Evolutionary conservation across 2,329 filamentous ascomycete species (phyloP).

Genomic region (Calonectria leucothoes): DNA sequence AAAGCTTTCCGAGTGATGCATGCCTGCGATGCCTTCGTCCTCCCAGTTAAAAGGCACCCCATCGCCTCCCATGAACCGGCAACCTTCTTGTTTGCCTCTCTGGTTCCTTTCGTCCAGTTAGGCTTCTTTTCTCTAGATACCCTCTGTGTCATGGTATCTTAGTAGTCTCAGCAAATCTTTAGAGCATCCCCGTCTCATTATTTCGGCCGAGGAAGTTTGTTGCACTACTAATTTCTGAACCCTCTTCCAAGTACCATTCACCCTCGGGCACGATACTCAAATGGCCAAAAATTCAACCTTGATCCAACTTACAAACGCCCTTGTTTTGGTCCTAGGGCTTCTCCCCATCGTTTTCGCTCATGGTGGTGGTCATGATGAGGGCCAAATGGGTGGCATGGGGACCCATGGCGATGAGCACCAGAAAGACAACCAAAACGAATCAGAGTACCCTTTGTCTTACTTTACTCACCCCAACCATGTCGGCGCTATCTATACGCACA

Average conservation of each 20-base stretch:
- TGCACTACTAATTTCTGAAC: not conserved
- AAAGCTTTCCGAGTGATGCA: not conserved
- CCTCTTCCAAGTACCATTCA: not conserved
- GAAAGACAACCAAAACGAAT: constrained; percentile 38
- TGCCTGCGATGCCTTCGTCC: constrained; percentile 7
- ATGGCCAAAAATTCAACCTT: constrained; percentile 11
- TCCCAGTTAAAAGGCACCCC: constrained; percentile 1
- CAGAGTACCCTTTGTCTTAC: constrained; percentile 63
- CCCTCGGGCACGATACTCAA: not conserved
- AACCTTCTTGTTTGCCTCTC: not conserved
- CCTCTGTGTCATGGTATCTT: not conserved
- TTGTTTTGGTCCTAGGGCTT: constrained; percentile 22
- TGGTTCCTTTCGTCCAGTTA: no score
- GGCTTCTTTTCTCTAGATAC: not conserved
- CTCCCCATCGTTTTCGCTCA: constrained; percentile 37
- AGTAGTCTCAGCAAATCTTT: not conserved
- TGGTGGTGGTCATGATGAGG: constrained; percentile 28
- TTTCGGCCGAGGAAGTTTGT: not conserved
- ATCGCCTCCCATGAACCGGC: not conserved
- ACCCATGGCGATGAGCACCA: constrained; percentile 24
- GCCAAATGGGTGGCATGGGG: constrained; percentile 8
- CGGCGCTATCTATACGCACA: constrained; percentile 74
- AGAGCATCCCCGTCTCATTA: not conserved
- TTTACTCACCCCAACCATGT: constrained; percentile 67
- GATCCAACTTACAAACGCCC: not conserved